phyloP scores from a whole-genome alignment of 352 stramenopile species.

The Globisporangium viniferum region DNA sequence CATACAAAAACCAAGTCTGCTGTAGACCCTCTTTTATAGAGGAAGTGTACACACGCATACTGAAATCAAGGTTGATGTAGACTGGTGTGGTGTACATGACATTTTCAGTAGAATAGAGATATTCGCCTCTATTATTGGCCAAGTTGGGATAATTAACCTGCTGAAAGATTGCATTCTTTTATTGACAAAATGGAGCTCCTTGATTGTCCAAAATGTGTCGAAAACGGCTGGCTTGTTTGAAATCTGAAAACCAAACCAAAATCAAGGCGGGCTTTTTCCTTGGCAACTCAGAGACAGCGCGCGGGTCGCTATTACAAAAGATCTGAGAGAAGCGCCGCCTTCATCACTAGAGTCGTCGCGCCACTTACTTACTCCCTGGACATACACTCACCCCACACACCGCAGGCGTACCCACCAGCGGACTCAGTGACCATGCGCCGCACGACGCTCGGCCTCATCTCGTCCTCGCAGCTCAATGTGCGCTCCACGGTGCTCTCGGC shows the following conservation, averaged over 20 bases:
- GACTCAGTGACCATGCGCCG: slow-evolving; percentile 49
- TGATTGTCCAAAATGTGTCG: neutral
- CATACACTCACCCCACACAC: neutral
- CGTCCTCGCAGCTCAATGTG: slow-evolving; percentile 81
- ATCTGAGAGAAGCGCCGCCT: neutral
- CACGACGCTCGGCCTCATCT: slow-evolving; percentile 82
- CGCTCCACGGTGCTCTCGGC: slow-evolving; percentile 35
- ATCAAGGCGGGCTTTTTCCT: neutral
- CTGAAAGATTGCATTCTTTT: too few relatives aligned
- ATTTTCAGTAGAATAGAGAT: too few relatives aligned
- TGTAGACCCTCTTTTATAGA: too few relatives aligned
- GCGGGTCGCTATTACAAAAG: neutral
- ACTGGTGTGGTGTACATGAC: too few relatives aligned
- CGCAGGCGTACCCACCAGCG: neutral
- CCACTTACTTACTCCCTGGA: neutral
- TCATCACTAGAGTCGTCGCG: neutral
- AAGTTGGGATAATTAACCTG: too few relatives aligned
- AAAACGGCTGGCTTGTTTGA: neutral
- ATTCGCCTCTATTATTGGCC: too few relatives aligned
- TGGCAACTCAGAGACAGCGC: neutral
- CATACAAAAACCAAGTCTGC: too few relatives aligned
- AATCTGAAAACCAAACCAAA: neutral
- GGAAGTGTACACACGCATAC: too few relatives aligned
- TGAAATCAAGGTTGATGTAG: too few relatives aligned
- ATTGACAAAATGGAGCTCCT: too few relatives aligned